A percentile compares a stretch with the other conserved stretches of the same genome.
phyloP scores from a whole-genome alignment of 768 basidiomycete genomes.

The Nevesoporus exiguus region DNA sequence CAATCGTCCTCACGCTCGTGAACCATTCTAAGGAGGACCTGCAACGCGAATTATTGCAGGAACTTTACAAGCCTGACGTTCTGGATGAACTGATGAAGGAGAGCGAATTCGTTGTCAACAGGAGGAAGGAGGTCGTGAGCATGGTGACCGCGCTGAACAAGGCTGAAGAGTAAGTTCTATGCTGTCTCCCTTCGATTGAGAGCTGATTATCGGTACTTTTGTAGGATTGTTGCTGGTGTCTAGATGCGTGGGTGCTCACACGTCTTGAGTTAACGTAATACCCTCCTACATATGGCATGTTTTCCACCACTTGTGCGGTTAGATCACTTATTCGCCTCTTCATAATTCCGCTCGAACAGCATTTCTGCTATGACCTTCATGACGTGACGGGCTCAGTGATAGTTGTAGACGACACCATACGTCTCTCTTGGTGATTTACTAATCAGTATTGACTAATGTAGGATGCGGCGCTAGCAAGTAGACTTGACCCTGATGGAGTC shows the following conservation, averaged over 20 bases:
- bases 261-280: conserved; percentile 27
- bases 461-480: background rate
- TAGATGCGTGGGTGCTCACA: conserved; percentile 27
- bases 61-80: conserved; percentile 96
- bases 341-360: background rate
- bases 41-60: conserved; percentile 90
- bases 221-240: conserved; percentile 64
- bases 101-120: conserved; percentile 82
- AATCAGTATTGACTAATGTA: background rate
- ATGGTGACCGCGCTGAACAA: conserved; percentile 96
- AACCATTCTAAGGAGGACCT: conserved; percentile 91
- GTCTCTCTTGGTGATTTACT: background rate
- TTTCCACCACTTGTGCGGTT: conserved; percentile 14
- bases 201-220: conserved; percentile 9
- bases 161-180: conserved; percentile 88
- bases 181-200: background rate
- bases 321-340: conserved; percentile 17
- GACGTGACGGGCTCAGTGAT: background rate
- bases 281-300: conserved; percentile 26
- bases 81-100: conserved; percentile 94
- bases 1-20: conserved; percentile 87
- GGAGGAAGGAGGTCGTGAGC: conserved; percentile 89
- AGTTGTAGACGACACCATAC: too few species aligned
- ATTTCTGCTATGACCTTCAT: background rate
- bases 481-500: background rate